phyloP scores from a whole-genome alignment of 805 yeast genomes.

The Ogataea allantospora region DNA sequence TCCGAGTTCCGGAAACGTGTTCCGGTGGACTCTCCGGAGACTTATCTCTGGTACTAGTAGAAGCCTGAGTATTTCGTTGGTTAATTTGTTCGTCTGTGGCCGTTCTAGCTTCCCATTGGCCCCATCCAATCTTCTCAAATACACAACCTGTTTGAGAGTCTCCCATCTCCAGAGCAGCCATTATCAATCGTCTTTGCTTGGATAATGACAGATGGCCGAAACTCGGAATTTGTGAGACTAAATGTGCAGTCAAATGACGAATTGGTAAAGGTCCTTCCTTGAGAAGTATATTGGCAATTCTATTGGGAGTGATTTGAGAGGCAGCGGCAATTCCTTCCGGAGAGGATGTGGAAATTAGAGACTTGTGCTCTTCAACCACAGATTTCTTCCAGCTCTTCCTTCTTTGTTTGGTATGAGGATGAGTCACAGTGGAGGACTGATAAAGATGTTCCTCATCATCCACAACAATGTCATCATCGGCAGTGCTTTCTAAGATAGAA shows the following conservation, averaged over 20 bases:
- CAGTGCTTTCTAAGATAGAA: constrained; percentile 6
- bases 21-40: constrained; percentile 21
- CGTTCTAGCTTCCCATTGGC: constrained; percentile 86
- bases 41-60: constrained; percentile 13
- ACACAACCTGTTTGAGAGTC: constrained; percentile 59
- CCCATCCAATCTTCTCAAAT: constrained; percentile 97
- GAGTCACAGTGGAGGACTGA: constrained; percentile 1
- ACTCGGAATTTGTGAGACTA: constrained; percentile 70
- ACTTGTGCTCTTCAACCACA: constrained; percentile 25
- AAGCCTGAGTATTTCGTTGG: constrained; percentile 21
- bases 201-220: constrained; percentile 79
- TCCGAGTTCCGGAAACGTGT: constrained; percentile 2
- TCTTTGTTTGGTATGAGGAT: constrained; percentile 11
- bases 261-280: constrained; percentile 87
- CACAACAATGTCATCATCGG: constrained; percentile 1
- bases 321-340: constrained; percentile 91
- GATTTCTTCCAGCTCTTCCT: constrained; percentile 22
- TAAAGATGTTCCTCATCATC: constrained; percentile 10
- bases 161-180: constrained; percentile 81
- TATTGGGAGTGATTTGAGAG: constrained; percentile 74
- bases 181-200: constrained; percentile 85
- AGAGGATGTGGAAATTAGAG: constrained; percentile 65
- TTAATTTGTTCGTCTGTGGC: constrained; percentile 31
- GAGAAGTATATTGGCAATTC: constrained; percentile 65
- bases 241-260: constrained; percentile 79